A percentile compares a stretch with the other conserved stretches of the same genome.
These are phyloP conservation scores for Sutorius australiensis DNA, from an alignment of 768 basidiomycete species.

Conservation along the genomic window DNA sequence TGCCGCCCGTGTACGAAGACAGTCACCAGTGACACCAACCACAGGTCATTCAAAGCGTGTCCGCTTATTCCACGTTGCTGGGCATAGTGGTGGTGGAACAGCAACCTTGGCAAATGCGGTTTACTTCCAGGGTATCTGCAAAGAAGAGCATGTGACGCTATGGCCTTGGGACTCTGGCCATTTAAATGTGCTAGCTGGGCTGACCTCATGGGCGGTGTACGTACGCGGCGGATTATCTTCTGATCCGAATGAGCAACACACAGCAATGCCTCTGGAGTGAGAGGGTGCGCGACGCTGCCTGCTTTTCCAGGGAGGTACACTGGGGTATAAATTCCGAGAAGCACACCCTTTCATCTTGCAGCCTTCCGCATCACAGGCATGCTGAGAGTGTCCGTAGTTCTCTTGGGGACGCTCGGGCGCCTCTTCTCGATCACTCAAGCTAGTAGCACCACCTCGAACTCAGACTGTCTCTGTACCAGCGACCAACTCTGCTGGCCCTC, in stretches of 20 bases:
- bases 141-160: too few relatives aligned
- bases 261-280: background rate
- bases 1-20: too few relatives aligned
- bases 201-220: too few relatives aligned
- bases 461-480: slow-evolving; percentile 36
- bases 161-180: too few relatives aligned
- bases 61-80: background rate
- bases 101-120: background rate
- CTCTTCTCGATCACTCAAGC: background rate
- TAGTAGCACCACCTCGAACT: background rate
- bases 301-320: background rate
- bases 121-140: too few relatives aligned
- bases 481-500: slow-evolving; percentile 42
- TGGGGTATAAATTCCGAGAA: background rate
- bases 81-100: background rate
- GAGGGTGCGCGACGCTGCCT: background rate
- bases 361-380: background rate
- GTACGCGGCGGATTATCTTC: background rate
- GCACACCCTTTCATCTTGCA: background rate
- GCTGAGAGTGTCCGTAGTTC: background rate
- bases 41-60: background rate
- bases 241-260: background rate
- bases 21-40: background rate
- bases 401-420: background rate
- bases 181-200: too few relatives aligned